phyloP scores from a whole-genome alignment of 2,329 filamentous ascomycete genomes.

The Botrytis tulipae region DNA sequence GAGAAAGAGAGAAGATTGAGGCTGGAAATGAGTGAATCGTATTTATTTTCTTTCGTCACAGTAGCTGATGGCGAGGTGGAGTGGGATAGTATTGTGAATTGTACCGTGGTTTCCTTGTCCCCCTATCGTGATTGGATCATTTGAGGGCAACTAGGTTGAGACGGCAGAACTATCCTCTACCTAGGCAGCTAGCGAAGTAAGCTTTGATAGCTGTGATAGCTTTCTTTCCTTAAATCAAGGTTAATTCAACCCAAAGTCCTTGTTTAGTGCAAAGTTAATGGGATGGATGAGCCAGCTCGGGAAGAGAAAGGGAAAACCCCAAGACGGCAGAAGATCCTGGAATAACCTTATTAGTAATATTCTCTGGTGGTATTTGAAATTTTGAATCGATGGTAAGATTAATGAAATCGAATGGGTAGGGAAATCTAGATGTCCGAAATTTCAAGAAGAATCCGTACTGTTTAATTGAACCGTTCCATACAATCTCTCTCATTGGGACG shows the following conservation, averaged over 20 bases:
- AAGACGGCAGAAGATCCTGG: neutral
- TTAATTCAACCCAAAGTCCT: neutral
- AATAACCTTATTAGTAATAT: neutral
- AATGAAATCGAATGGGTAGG: neutral
- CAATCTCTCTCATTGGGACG: neutral
- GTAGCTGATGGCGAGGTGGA: conserved; percentile 10
- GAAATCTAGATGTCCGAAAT: neutral
- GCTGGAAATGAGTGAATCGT: conserved; percentile 2
- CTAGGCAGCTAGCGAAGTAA: neutral
- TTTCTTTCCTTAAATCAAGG: neutral
- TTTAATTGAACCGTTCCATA: neutral
- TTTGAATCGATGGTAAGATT: neutral
- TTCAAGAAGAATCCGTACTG: neutral
- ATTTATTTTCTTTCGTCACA: neutral
- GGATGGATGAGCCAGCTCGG: neutral
- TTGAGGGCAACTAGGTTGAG: neutral
- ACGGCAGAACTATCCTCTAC: neutral
- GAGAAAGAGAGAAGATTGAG: neutral
- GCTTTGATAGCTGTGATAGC: neutral
- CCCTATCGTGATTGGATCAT: neutral
- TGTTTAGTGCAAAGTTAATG: neutral
- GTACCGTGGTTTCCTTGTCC: neutral
- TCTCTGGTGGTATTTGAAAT: neutral
- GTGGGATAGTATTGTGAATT: neutral
- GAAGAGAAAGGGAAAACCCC: neutral